Conservation (phyloP, 805 yeast genomes). For the Millerozyma miso region DNA sequence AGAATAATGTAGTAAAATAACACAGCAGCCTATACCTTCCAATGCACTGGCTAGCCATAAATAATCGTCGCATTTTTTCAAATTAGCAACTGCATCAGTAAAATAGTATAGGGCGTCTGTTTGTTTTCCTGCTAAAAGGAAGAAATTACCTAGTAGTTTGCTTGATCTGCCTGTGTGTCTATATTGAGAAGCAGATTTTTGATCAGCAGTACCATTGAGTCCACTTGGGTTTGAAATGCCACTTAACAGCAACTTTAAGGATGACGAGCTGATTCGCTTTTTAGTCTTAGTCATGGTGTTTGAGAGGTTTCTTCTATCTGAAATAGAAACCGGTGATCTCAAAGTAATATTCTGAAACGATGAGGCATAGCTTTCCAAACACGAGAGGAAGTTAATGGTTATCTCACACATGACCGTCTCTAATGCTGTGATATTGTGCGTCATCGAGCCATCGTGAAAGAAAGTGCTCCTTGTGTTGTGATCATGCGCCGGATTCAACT, state of each 20-base stretch:
- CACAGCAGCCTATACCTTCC: slow-evolving; percentile 73
- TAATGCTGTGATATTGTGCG: slow-evolving; percentile 21
- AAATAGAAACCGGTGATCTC: slow-evolving; percentile 72
- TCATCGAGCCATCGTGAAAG: slow-evolving; percentile 24
- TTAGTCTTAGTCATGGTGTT: slow-evolving; percentile 39
- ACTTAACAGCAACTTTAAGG: not conserved
- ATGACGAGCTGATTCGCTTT: slow-evolving; percentile 35
- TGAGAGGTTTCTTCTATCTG: slow-evolving; percentile 43
- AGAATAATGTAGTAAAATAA: slow-evolving; percentile 55
- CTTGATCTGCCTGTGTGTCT: slow-evolving; percentile 67
- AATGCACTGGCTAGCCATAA: slow-evolving; percentile 86
- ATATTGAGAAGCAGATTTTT: slow-evolving; percentile 31
- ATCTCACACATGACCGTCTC: slow-evolving; percentile 75
- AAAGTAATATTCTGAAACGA: slow-evolving; percentile 76
- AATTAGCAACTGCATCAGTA: slow-evolving; percentile 61
- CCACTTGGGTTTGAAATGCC: not conserved
- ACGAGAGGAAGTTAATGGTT: slow-evolving; percentile 56
- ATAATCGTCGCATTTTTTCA: slow-evolving; percentile 64
- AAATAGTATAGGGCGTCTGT: slow-evolving; percentile 67
- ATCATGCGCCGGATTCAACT: slow-evolving; percentile 12
- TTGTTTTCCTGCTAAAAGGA: slow-evolving; percentile 74
- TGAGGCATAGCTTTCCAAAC: slow-evolving; percentile 64
- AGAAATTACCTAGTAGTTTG: slow-evolving; percentile 73
- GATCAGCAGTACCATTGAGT: slow-evolving; percentile 13
- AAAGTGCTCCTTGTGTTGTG: slow-evolving; percentile 17